These are phyloP conservation scores for Vaccinium corymbosum DNA, from an alignment of 148 eudicot genomes.

Conservation along the genomic window DNA sequence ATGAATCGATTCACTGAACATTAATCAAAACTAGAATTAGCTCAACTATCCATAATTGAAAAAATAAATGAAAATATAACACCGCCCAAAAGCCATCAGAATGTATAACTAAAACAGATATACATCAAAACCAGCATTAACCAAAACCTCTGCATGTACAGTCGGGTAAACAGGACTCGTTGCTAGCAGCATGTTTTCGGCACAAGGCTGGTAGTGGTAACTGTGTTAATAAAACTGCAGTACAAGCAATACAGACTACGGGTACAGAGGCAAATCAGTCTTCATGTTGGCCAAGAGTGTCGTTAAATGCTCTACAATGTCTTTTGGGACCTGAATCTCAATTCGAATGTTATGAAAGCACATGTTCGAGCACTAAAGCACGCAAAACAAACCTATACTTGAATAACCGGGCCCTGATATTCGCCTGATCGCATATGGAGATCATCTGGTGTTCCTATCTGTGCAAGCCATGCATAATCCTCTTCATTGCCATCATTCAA, in stretches of 20 bases:
- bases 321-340: constrained; percentile 1
- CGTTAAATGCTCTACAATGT: not conserved
- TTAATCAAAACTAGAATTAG: not conserved
- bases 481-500: constrained; percentile 40
- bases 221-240: not conserved
- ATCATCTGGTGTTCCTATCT: constrained; percentile 60
- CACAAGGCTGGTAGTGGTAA: not conserved
- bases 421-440: constrained; percentile 63
- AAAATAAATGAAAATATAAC: not conserved
- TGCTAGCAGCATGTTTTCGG: not conserved
- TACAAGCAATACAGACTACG: not conserved
- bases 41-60: not conserved
- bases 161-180: not conserved
- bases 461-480: constrained; percentile 90
- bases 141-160: not conserved
- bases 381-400: constrained; percentile 21
- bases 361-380: not conserved
- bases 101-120: not conserved
- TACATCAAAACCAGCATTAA: not conserved
- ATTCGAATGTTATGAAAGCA: not conserved
- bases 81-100: not conserved
- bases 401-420: constrained; percentile 62
- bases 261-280: not conserved
- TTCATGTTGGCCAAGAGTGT: not conserved
- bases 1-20: not conserved